Evolutionary conservation across 1,284 basidiomycete species (phyloP).

Genomic region (Pascua sp.): DNA sequence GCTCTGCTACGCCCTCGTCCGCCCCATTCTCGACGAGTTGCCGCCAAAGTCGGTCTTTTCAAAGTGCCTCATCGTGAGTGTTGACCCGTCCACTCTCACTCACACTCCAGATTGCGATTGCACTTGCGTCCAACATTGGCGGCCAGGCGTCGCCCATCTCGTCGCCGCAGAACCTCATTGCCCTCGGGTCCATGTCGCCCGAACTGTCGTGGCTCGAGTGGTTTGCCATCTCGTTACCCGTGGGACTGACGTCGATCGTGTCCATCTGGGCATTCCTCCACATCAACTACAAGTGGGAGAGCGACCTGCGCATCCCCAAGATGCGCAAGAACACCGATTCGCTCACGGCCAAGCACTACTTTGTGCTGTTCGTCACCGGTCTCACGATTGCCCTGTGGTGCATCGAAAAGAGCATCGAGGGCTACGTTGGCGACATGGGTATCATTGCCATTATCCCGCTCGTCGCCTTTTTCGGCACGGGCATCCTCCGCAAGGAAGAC

Average conservation of each 20-base stretch:
- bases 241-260: conserved; percentile 77
- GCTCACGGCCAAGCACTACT: conserved; percentile 84
- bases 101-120: conserved; percentile 74
- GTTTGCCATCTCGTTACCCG: conserved; percentile 92
- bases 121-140: conserved; percentile 96
- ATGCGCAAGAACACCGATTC: conserved; percentile 75
- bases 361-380: conserved; percentile 80
- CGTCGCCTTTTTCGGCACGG: conserved; percentile 90
- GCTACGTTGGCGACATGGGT: conserved; percentile 89
- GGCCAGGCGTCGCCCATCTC: conserved; percentile 88
- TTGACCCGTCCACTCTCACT: background rate
- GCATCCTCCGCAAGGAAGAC: conserved; percentile 92
- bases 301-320: conserved; percentile 73
- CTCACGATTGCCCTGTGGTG: conserved; percentile 90
- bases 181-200: conserved; percentile 80
- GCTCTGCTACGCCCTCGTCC: conserved; percentile 93
- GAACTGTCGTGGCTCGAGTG: conserved; percentile 85
- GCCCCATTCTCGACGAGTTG: conserved; percentile 91
- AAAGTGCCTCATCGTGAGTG: conserved; percentile 80
- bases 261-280: conserved; percentile 90
- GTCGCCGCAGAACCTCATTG: conserved; percentile 96
- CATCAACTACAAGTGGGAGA: conserved; percentile 78
- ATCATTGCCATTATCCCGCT: conserved; percentile 93
- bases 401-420: conserved; percentile 75
- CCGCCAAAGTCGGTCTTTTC: conserved; percentile 84